Evolutionary conservation across 805 yeast genomes (phyloP), one percentile per base, ranked within the genome.

Genomic region (Metschnikowia kofuensis): DNA sequence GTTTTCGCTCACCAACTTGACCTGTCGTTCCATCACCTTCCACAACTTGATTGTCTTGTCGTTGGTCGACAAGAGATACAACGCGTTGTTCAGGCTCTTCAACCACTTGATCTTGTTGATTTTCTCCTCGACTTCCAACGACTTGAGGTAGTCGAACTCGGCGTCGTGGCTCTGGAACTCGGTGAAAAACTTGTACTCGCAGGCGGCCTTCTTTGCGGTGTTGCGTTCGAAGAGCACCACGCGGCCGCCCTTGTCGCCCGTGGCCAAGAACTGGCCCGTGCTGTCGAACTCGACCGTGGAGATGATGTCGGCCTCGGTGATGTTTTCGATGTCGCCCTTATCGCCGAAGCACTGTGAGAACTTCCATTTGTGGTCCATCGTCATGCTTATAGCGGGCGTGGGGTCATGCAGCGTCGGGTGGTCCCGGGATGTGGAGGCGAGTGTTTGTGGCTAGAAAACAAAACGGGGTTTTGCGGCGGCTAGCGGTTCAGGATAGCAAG

Each of bases 131-230:
- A 94, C 95, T 70, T 95, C 99, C 56, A 94, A 76, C 26, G 96
- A 87, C 72, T 95, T 94, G 56, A 94, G 77, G 71, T 94, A 94
- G 70, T 94, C 99, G 64, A 94, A 94, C 69, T 94, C 99, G 9
- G 98, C 97, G 69, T 94, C 99, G 70, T 94, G 99, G 65, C 90
- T 82, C 75, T 94, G 99, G 70, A 94, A 94, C 68, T 94, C 99
- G 16, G 98, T 94, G 63, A 88, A 85, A 70, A 94, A 94, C 62
- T 89, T 83, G 72, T 94, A 95, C 68, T 95, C 99, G 68, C 97
- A 91, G 49, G 60, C 62, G 45, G 55, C 63, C 61, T 79, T 85
- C 62, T 83, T 83, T 56, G 72, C 69, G 56, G 80, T 84, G 66
- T 89, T 90, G 60, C 98, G 80, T 68, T 94, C 98, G 68, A 94